Evolutionary conservation across 2,329 filamentous ascomycete species (phyloP), one percentile per base, ranked within the genome.

Genomic region (Stemphylium beticola): DNA sequence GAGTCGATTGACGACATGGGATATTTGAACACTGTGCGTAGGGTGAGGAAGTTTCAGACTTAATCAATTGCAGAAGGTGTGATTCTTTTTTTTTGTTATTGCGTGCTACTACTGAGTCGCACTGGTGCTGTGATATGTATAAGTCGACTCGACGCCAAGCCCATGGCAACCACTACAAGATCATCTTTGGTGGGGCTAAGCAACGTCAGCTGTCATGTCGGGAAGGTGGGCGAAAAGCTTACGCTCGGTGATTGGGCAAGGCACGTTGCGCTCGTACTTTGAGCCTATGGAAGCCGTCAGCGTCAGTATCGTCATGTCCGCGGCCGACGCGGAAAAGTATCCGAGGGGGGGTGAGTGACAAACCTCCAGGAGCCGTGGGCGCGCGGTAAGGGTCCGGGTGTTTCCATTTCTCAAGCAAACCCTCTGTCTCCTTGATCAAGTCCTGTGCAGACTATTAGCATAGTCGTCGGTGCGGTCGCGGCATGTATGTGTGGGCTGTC

Each of bases 211-310:
- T 54, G 32, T 36, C 18, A 36, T 40, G 18, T 45, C 33, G 12
- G 40, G 37, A 38, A 52, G 29, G 7, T 11, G 11, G 33, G 20
- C 22, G 48, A 29, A 37, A 39, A 18, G 85, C 91, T 83, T 81
- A 97, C 93, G 87, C 61, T 92, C 89, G 54, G 96, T 81, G 65
- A 88, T 87, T 31, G 88, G 92, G 53, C 86, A 84, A 31, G 92
- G 91, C 49, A 98, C 76, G 77, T 99, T 99, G 75, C 95, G 86
- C 80, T 98, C 95, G 78, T 90, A 98, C 83, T 98, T 98, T 62
- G 92, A 96, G 65, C 92, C 92, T 96, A 65, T 40, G 24, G n/a
- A 24, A 38, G 17, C 37, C 18, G 58, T 68, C 49, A 68, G 62
- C 18, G 58, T 68, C 49, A 68, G 62, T 50, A 57, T 61, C 41